These are phyloP conservation scores for Cephaloascus albidus DNA, from an alignment of 805 yeast species.

Conservation along the genomic window DNA sequence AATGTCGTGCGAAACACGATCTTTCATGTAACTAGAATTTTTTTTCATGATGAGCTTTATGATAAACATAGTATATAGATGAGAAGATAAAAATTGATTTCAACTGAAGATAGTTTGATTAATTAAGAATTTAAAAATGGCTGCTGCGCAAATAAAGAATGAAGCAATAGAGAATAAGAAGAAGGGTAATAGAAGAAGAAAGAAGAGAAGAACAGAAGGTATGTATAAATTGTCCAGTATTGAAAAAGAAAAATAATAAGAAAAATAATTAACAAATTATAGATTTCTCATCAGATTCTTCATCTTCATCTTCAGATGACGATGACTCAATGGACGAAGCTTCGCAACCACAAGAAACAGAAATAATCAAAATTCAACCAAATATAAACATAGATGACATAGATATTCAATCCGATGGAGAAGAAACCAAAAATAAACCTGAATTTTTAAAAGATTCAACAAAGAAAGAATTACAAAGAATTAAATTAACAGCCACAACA, in stretches of 20 bases:
- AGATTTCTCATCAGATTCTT: constrained; percentile 3
- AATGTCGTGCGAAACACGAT: neutral
- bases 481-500: neutral
- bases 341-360: neutral
- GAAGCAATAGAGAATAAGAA: neutral
- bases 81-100: no score
- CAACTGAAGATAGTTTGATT: no score
- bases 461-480: neutral
- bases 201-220: constrained; percentile 4
- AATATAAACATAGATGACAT: constrained; percentile 1
- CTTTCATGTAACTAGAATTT: neutral
- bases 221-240: neutral
- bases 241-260: no score
- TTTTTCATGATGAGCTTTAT: neutral
- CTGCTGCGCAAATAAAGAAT: neutral
- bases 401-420: neutral
- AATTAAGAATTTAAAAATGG: no score
- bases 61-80: no score
- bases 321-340: neutral
- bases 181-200: neutral
- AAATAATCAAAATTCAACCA: neutral
- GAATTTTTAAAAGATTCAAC: neutral
- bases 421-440: neutral
- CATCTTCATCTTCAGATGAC: neutral
- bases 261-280: no score